phyloP scores from a whole-genome alignment of 805 yeast species.

The Candida schatavii region DNA sequence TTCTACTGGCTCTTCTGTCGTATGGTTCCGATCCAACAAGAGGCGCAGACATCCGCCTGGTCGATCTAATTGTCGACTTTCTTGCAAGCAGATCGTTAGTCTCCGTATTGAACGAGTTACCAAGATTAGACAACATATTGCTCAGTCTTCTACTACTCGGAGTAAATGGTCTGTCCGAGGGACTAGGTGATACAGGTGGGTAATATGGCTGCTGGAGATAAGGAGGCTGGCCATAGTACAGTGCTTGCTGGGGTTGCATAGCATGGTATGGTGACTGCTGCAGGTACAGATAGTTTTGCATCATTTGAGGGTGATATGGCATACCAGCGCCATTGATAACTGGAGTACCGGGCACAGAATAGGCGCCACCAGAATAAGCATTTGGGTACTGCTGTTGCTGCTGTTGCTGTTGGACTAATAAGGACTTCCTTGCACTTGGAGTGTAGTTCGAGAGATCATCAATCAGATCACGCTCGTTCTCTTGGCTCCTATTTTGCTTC shows the following conservation, averaged over 20 bases:
- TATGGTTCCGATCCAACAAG: slow-evolving; percentile 9
- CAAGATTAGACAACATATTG: not conserved
- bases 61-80: slow-evolving; percentile 29
- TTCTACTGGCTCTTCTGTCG: slow-evolving; percentile 3
- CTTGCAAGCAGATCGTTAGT: slow-evolving; percentile 15
- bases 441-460: not conserved
- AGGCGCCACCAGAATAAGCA: not conserved
- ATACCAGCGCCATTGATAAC: not conserved
- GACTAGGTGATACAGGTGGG: not conserved
- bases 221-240: not conserved
- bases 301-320: not conserved
- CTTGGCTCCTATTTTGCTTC: not conserved
- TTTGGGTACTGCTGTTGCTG: not conserved
- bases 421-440: not conserved
- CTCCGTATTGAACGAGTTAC: not conserved
- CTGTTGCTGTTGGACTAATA: slow-evolving; percentile 1
- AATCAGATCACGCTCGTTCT: not conserved
- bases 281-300: not conserved
- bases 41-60: slow-evolving; percentile 37
- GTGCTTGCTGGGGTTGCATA: not conserved
- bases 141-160: not conserved
- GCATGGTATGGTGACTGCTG: not conserved
- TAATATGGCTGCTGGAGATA: slow-evolving; percentile 1
- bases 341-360: not conserved
- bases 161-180: not conserved